These are phyloP conservation scores for Bryum argenteum DNA, from an alignment of 225 moss, liverwort and hornwort species.

Conservation along the genomic window DNA sequence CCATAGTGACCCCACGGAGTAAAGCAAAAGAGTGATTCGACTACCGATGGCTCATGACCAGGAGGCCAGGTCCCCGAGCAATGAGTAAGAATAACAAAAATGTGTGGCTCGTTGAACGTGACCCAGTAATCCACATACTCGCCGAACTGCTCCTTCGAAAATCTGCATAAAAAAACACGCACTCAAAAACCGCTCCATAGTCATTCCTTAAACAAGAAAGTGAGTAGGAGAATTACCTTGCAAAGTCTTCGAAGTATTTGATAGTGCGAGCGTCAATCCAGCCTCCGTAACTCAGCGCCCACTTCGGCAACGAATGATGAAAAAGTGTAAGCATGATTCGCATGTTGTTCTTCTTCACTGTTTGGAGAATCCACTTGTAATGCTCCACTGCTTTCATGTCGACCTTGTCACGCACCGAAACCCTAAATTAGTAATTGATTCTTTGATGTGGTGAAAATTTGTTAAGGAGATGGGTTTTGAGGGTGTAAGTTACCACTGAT, in stretches of 20 bases:
- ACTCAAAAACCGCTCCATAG: neutral
- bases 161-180: constrained; percentile 32
- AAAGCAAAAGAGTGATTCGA: constrained; percentile 69
- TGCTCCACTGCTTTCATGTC: constrained; percentile 81
- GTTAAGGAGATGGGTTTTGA: neutral
- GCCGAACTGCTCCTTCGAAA: constrained; percentile 57
- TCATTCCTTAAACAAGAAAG: neutral
- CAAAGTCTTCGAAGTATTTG: constrained; percentile 73
- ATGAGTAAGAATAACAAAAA: constrained; percentile 67
- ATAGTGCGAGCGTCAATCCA: constrained; percentile 78
- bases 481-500: constrained; percentile 49
- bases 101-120: constrained; percentile 71
- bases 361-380: constrained; percentile 73
- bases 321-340: constrained; percentile 94
- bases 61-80: constrained; percentile 98
- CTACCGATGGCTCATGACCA: constrained; percentile 57
- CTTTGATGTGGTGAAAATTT: no score
- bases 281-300: constrained; percentile 83
- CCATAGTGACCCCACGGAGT: constrained; percentile 79
- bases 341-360: constrained; percentile 67
- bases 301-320: constrained; percentile 93
- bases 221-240: constrained; percentile 47
- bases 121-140: constrained; percentile 69
- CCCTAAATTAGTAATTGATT: neutral
- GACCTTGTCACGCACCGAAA: constrained; percentile 52